Base-by-base conservation (phyloP, 169 alveolate species). In the Blepharisma undulans region DNA sequence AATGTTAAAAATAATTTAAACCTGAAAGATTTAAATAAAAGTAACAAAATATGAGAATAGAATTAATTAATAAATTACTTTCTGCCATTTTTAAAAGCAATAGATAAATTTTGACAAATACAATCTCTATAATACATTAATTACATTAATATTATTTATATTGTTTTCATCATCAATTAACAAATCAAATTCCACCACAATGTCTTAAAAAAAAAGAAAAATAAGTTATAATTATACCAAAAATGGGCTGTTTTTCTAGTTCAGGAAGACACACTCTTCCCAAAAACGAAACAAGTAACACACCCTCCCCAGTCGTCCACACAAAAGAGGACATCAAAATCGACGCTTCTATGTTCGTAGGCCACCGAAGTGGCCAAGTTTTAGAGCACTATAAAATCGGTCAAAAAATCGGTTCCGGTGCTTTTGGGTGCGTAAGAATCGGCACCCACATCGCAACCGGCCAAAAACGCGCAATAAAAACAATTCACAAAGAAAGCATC, bases 391-490 rank as follows among this genome's bases (percentile, higher is more conserved):
- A 84, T 76, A 59, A n/a, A n/a, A n/a, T 84, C 6, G 77, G 77
- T 21, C 34, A 84, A 60, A 84, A 60, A 33, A 33, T 84, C 34
- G 89, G 89, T 12, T 84, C 89, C 6, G 95, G 95, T n/a, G 93
- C 95, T 60, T 93, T 87, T 88, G 95, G 95, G 22, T 91, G 87
- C 48, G 95, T 93, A 5, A 71, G 93, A 59, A 82, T 84, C 21
- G 95, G 82, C 10, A 59, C 87, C 16, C 95, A 93, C 33, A 90
- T 87, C 76, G 91, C 74, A n/a, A 90, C 94, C n/a, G 87, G 90
- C 34, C 76, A 72, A 76, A 61, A 36, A 36, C 78, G 96, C 32
- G 98, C 98, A 18, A 92, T 96, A 76, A 96, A 96, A 88, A 94
- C 93, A 76, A 95, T 96, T 79, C 90, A 93, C 76, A 96, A 96